Evolutionary conservation across 2,329 filamentous ascomycete species (phyloP).

Genomic region (Fusarium marasasianum): DNA sequence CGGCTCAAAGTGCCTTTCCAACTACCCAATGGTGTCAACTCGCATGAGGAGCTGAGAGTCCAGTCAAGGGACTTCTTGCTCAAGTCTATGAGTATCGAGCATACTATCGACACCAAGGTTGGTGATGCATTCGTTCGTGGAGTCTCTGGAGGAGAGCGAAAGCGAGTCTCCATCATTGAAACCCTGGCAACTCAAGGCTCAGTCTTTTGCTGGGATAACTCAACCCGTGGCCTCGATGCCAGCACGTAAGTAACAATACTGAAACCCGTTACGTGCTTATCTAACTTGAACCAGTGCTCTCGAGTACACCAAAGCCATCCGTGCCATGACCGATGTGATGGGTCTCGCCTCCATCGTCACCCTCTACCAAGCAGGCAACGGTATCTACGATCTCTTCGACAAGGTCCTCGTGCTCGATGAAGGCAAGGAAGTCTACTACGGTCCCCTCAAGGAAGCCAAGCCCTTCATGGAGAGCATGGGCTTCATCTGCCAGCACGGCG

Average conservation of each 20-base stretch:
- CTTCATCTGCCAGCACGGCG: constrained; percentile 68
- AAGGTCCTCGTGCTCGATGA: constrained; percentile 75
- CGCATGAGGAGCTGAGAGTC: constrained; percentile 55
- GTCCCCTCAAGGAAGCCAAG: constrained; percentile 64
- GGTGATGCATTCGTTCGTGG: constrained; percentile 73
- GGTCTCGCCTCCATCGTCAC: constrained; percentile 70
- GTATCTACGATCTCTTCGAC: constrained; percentile 75
- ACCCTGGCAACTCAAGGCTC: constrained; percentile 65
- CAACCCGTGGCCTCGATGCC: constrained; percentile 71
- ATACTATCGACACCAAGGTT: constrained; percentile 72
- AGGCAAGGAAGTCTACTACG: constrained; percentile 73
- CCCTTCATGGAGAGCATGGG: constrained; percentile 73
- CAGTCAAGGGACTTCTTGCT: constrained; percentile 65
- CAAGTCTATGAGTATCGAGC: constrained; percentile 64
- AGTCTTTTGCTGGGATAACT: constrained; percentile 75
- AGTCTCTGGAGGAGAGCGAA: constrained; percentile 74
- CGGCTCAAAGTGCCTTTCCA: constrained; percentile 64
- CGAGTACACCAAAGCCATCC: constrained; percentile 68
- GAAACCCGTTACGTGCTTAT: accelerated
- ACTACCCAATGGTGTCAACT: constrained; percentile 55
- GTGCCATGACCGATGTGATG: constrained; percentile 70
- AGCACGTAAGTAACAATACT: constrained; percentile 56
- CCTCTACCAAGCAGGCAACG: constrained; percentile 75
- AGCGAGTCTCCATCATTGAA: constrained; percentile 75
- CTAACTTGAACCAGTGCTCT: constrained; percentile 55